These are phyloP conservation scores for Phytophthora capsici DNA, from an alignment of 352 stramenopile genomes.

Conservation along the genomic window DNA sequence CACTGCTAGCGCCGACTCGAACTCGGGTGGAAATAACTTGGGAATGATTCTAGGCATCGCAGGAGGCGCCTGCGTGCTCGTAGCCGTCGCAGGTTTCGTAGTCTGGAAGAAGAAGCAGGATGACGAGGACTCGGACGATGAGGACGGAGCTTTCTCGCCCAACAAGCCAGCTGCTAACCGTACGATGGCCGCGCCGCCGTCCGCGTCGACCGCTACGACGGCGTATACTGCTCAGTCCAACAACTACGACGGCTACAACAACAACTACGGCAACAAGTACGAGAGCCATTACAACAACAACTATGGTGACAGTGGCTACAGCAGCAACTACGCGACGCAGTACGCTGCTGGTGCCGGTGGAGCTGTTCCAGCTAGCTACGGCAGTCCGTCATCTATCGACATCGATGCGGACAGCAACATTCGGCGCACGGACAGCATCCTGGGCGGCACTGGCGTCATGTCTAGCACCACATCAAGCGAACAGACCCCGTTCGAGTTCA, in stretches of 20 bases:
- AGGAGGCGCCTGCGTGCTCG: slow-evolving; percentile 46
- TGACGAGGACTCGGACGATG: slow-evolving; percentile 72
- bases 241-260: slow-evolving; percentile 20
- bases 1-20: slow-evolving; percentile 30
- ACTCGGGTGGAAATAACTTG: slow-evolving; percentile 41
- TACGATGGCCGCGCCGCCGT: slow-evolving; percentile 26
- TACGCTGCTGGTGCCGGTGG: slow-evolving; percentile 27
- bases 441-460: slow-evolving; percentile 42
- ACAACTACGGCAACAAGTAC: slow-evolving; percentile 18
- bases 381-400: slow-evolving; percentile 57
- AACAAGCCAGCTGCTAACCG: slow-evolving; percentile 24
- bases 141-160: slow-evolving; percentile 42
- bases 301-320: slow-evolving; percentile 18
- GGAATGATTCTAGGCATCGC: slow-evolving; percentile 63
- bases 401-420: slow-evolving; percentile 31
- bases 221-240: slow-evolving; percentile 35
- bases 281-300: slow-evolving; percentile 30
- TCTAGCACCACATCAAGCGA: slow-evolving; percentile 22
- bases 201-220: slow-evolving; percentile 28
- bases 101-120: slow-evolving; percentile 64
- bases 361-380: slow-evolving; percentile 45
- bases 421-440: slow-evolving; percentile 50
- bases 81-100: slow-evolving; percentile 61
- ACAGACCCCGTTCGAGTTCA: slow-evolving; percentile 42
- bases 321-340: slow-evolving; percentile 29